phyloP scores from a whole-genome alignment of 1,284 basidiomycete genomes.

The Cryptococcus sp. region DNA sequence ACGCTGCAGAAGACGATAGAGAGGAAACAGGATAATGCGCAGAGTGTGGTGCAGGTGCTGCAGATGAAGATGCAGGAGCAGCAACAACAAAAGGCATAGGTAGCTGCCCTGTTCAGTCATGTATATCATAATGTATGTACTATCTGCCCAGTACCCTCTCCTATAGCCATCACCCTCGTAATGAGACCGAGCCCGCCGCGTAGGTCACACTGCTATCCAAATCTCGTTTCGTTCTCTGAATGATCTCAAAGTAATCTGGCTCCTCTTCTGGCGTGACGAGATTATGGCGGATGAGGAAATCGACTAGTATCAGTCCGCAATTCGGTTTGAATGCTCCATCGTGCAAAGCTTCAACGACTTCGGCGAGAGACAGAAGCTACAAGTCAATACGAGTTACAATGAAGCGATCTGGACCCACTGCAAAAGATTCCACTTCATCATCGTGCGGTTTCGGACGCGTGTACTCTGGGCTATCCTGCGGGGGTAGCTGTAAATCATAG shows the following conservation, averaged over 20 bases:
- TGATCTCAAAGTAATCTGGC: constrained; percentile 43
- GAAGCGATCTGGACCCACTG: constrained; percentile 15
- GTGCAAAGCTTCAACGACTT: constrained; percentile 49
- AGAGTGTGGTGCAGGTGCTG: constrained; percentile 65
- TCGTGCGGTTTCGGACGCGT: constrained; percentile 68
- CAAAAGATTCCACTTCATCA: constrained; percentile 80
- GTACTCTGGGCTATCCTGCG: constrained; percentile 50
- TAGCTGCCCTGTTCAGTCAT: too few relatives aligned
- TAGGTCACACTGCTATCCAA: too few relatives aligned
- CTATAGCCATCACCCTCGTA: too few relatives aligned
- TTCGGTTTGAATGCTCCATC: constrained; percentile 55
- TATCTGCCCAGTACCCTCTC: too few relatives aligned
- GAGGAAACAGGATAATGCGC: constrained; percentile 84
- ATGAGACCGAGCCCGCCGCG: too few relatives aligned
- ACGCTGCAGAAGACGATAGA: constrained; percentile 76
- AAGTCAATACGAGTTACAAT: background rate
- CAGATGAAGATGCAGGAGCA: constrained; percentile 62
- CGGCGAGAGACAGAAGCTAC: constrained; percentile 36
- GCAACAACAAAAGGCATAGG: background rate
- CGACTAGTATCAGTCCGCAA: constrained; percentile 55
- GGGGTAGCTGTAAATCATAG: constrained; percentile 71
- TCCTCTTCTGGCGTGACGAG: constrained; percentile 54
- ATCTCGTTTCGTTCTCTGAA: constrained; percentile 32
- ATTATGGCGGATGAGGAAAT: constrained; percentile 56
- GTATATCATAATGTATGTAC: too few relatives aligned